Percentiles rank a stretch among this genome's conserved stretches.
These are phyloP conservation scores for Mortierella sp. DNA, from an alignment of 371 early-diverging fungal species.

Conservation along the genomic window DNA sequence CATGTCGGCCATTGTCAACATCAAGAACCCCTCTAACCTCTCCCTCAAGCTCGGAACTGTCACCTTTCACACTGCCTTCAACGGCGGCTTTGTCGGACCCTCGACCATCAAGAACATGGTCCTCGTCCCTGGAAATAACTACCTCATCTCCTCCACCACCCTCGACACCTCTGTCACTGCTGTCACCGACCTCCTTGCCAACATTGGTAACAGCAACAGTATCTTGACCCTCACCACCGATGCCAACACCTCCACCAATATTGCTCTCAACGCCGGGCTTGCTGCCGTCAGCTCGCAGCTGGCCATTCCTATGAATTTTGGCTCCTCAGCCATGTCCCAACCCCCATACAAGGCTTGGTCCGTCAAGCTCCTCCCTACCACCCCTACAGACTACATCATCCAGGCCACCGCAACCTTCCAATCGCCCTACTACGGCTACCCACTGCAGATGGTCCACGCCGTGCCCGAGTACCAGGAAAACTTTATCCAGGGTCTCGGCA, in stretches of 20 bases:
- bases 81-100: constrained; percentile 27
- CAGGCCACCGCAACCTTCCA: constrained; percentile 49
- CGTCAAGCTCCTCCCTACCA: constrained; percentile 34
- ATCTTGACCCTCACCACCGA: constrained; percentile 29
- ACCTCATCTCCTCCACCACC: constrained; percentile 28
- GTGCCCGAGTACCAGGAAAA: constrained; percentile 19
- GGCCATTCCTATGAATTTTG: constrained; percentile 27
- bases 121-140: constrained; percentile 46
- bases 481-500: constrained; percentile 6
- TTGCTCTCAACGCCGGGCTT: constrained; percentile 45
- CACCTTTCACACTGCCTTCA: constrained; percentile 28
- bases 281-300: constrained; percentile 22
- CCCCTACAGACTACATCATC: constrained; percentile 15
- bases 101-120: constrained; percentile 33
- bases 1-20: constrained; percentile 40
- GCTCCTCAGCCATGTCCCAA: constrained; percentile 35
- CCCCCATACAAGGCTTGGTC: constrained; percentile 45
- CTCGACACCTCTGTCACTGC: constrained; percentile 20
- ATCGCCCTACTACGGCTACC: constrained; percentile 48
- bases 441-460: constrained; percentile 23
- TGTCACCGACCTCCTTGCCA: constrained; percentile 16
- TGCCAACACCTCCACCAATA: constrained; percentile 21
- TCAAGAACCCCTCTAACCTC: constrained; percentile 45
- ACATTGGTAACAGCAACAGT: constrained; percentile 11
- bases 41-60: constrained; percentile 38